These are phyloP conservation scores for Nyctanthes arbortristis DNA, from an alignment of 257 asterid genomes.

Conservation along the genomic window DNA sequence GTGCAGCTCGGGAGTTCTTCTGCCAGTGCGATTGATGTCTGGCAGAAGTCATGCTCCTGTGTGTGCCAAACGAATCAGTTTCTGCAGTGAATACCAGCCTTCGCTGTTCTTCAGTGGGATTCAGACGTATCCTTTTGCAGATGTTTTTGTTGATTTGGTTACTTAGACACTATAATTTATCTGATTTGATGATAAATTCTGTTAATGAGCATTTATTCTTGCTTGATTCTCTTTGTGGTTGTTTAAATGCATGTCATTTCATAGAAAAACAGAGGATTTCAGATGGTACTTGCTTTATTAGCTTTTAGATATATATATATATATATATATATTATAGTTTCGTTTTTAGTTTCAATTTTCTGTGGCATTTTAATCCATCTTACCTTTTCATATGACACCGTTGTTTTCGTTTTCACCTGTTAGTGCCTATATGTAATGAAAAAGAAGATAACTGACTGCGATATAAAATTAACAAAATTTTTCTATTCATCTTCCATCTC, in stretches of 20 bases:
- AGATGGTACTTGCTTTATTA: neutral
- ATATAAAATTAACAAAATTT: neutral
- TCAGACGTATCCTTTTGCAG: neutral
- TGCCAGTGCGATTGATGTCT: neutral
- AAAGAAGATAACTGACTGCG: neutral
- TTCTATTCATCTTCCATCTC: neutral
- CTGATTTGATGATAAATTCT: too few species aligned
- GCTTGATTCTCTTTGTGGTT: neutral
- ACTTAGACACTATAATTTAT: neutral
- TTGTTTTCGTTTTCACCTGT: neutral
- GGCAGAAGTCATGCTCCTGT: neutral
- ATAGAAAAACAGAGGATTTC: neutral
- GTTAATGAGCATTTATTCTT: neutral
- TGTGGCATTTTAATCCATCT: neutral
- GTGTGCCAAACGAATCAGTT: neutral
- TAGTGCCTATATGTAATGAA: neutral
- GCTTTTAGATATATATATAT: too few species aligned
- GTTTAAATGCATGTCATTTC: neutral
- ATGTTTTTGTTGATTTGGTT: neutral
- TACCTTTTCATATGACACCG: too few species aligned
- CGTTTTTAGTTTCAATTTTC: neutral
- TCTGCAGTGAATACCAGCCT: neutral
- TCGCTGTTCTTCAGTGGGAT: neutral
- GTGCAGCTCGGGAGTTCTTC: neutral
- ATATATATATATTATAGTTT: too few species aligned